Conservation (phyloP, 148 eudicot genomes). For the Pharnaceum exiguum region DNA sequence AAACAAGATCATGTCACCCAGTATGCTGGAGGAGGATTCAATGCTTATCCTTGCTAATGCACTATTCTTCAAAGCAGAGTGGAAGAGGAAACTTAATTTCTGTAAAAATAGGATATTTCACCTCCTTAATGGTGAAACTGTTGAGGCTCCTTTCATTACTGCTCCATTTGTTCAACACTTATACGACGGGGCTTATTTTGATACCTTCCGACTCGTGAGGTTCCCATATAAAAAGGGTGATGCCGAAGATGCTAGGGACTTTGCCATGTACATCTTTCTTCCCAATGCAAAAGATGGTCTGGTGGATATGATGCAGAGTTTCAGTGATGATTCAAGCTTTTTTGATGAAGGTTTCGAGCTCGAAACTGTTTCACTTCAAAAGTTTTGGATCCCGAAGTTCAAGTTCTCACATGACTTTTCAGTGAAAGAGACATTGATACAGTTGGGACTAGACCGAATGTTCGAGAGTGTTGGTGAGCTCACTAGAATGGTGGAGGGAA, state of each 20-base stretch:
- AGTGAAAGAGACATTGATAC: background rate
- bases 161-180: background rate
- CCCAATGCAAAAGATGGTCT: constrained; percentile 11
- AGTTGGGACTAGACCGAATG: constrained; percentile 10
- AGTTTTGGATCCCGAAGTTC: constrained; percentile 10
- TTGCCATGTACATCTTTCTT: constrained; percentile 20
- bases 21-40: background rate
- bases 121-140: constrained; percentile 3
- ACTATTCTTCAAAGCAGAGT: constrained; percentile 16
- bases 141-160: background rate
- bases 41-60: constrained; percentile 18
- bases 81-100: background rate
- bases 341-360: constrained; percentile 2
- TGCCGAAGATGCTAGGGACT: constrained; percentile 2
- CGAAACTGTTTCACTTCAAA: background rate
- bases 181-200: constrained; percentile 10
- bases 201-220: constrained; percentile 9
- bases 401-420: constrained; percentile 9
- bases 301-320: background rate
- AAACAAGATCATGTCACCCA: constrained; percentile 1
- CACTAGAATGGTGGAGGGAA: background rate
- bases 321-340: constrained; percentile 4
- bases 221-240: constrained; percentile 2
- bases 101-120: background rate
- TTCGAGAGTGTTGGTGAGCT: constrained; percentile 5